Base-by-base conservation (phyloP, 345 rosid species). In the Euphorbia peplus region DNA sequence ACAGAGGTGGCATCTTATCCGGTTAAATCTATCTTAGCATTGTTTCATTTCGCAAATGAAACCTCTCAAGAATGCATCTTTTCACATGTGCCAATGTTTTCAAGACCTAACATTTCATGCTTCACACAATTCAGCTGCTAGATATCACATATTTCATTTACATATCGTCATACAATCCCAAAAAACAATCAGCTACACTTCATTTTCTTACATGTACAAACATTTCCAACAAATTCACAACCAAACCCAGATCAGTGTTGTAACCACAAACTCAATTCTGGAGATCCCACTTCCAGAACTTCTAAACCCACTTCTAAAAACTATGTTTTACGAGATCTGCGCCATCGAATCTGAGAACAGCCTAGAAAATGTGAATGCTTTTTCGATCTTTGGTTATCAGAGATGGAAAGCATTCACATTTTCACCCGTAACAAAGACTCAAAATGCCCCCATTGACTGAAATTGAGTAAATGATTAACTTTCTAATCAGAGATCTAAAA, bases 401-500 rank as follows among this genome's bases (percentile, higher is more conserved):
- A 5, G 9, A 2, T n/a, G n/a, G n/a, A n/a, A n/a, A n/a, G n/a
- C n/a, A n/a, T n/a, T n/a, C n/a, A n/a, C n/a, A n/a, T n/a, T n/a
- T n/a, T n/a, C n/a, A n/a, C n/a, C n/a, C 24, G 24, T n/a, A 42
- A 56, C 8, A 6, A 29, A 44, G 37, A 28, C 18, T 25, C 5
- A 3, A 58, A 47, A 57, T 29, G 37, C 19, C 54, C 54, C n/a
- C 63, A 56, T n/a, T 25, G 11, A 60, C 3, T 42, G 52, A 50
- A 71, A 30, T n/a, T 53, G n/a, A 46, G 63, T 53, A 18, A 35
- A 42, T 72, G 10, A 62, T 50, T 4, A 25, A n/a, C n/a, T n/a
- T n/a, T n/a, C 16, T 16, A 70, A 60, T 30, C 60, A 7, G 41
- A 70, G 78, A 77, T 83, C 81, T 63, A 58, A 63, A 50, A 67